Base-by-base conservation (phyloP, 495 filamentous ascomycete species). In the Astrothelium subdiscretum region DNA sequence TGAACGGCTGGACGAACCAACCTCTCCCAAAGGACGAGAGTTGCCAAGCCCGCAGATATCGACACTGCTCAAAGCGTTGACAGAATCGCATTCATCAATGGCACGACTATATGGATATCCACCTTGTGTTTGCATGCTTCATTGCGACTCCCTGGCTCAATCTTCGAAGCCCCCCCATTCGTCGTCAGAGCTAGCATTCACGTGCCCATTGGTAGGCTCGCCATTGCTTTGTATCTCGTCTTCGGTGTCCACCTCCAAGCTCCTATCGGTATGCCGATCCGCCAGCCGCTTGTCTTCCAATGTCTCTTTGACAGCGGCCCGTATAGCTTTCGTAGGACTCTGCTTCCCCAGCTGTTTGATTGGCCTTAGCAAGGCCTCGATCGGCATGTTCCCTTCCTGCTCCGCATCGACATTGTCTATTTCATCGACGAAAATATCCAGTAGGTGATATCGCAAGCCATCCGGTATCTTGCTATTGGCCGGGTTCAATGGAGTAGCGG, bases 361-460 rank as follows among this genome's bases (percentile, higher is more conserved):
- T 2, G 87, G 87, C 70, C 73, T 69, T 69, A 92, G 64, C 51
- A 91, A 65, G 58, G 73, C 62, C 63, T 83, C 80, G 59, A 83
- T 68, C 2, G 78, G 78, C 38, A 79, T 59, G 15, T 48, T 32
- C 8, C 66, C 67, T 29, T 89, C 66, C 78, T 85, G 60, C 43
- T 82, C 74, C 31, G 81, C 85, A 31, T 87, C 87, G n/a, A 78
- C 76, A 43, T 81, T 83, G 52, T 87, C 87, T 11, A 82, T 74
- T 29, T 79, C 83, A 61, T 88, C 87, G 38, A 95, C 79, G 82
- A 89, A 99, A 40, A 97, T 82, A 79, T 99, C 94, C 63, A 92
- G 70, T 24, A 96, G 79, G 74, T 99, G 94, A 70, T 92, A 86
- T 58, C 91, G 78, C 67, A 99, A 68, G 0, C 94, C 94, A 68